A percentile compares a stretch with the other conserved stretches of the same genome.
Evolutionary conservation across 495 filamentous ascomycete genomes (phyloP).

Genomic region (Penicillium maclennaniae): DNA sequence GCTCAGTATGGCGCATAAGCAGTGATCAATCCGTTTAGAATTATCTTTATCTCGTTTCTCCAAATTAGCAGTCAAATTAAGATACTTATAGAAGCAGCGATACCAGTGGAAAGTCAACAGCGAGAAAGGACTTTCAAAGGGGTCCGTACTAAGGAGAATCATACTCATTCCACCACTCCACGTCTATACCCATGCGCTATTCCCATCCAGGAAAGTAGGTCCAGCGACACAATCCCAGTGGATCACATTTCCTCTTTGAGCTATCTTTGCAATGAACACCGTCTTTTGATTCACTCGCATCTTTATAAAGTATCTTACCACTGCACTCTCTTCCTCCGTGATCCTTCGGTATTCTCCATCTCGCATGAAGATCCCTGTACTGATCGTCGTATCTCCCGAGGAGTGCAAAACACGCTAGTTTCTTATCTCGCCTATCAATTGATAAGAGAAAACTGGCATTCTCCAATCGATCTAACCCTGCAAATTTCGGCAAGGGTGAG

Average conservation of each 20-base stretch:
- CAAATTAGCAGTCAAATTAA: not conserved
- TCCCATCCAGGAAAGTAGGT: slow-evolving; percentile 8
- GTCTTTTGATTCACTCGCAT: not conserved
- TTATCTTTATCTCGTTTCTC: not conserved
- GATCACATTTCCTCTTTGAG: slow-evolving; percentile 7
- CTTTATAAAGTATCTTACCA: not conserved
- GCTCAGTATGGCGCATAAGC: not conserved
- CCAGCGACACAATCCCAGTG: slow-evolving; percentile 5
- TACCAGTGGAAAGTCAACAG: not conserved
- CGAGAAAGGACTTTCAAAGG: not conserved
- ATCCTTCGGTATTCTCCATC: not conserved
- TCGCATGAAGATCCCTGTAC: not conserved
- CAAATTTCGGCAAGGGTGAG: not conserved
- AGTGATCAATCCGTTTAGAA: not conserved
- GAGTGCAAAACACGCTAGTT: not conserved
- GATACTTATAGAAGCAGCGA: not conserved
- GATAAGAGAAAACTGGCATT: not conserved
- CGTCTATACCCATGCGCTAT: slow-evolving; percentile 1
- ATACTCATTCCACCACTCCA: not conserved
- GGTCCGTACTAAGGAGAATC: not conserved
- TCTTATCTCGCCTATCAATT: not conserved
- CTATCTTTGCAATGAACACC: not conserved
- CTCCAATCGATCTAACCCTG: not conserved
- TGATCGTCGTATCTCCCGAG: not conserved
- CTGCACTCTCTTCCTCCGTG: not conserved